A percentile compares a stretch with the other conserved stretches of the same genome.
phyloP scores from a whole-genome alignment of 2,329 filamentous ascomycete genomes.

The Sporothrix humicola region DNA sequence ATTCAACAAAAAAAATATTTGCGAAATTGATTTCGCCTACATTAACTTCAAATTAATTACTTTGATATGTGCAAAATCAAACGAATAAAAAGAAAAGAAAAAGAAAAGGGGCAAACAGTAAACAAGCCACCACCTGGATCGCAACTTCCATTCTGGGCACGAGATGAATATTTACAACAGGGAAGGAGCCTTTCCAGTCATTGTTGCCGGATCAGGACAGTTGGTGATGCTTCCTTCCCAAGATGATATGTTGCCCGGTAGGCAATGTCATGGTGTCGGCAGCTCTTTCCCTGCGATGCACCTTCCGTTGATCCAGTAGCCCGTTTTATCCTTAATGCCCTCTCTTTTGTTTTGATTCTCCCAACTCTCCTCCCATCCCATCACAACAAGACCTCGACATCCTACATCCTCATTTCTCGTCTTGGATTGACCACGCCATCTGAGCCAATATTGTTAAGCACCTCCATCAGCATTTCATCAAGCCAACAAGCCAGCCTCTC shows the following conservation, averaged over 20 bases:
- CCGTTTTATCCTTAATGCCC: too few relatives aligned
- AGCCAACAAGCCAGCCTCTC: neutral
- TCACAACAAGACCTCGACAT: neutral
- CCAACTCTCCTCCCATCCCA: neutral
- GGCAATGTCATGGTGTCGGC: neutral
- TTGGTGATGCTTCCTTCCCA: neutral
- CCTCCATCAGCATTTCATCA: neutral
- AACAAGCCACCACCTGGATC: too few relatives aligned
- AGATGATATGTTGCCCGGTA: neutral
- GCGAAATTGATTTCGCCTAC: too few relatives aligned
- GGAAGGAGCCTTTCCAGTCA: constrained; percentile 2
- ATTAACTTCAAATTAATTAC: too few relatives aligned
- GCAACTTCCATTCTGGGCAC: neutral
- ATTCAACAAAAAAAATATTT: too few relatives aligned
- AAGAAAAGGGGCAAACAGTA: too few relatives aligned
- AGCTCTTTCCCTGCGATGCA: neutral
- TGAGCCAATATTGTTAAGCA: constrained; percentile 12
- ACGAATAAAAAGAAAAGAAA: neutral
- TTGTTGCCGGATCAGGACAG: neutral
- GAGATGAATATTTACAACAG: too few relatives aligned
- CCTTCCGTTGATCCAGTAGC: neutral
- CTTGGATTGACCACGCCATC: neutral
- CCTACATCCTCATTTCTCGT: constrained; percentile 1
- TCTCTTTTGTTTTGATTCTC: neutral
- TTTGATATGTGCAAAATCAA: neutral